phyloP scores from a whole-genome alignment of 495 filamentous ascomycete genomes.

The Parathielavia appendiculata region DNA sequence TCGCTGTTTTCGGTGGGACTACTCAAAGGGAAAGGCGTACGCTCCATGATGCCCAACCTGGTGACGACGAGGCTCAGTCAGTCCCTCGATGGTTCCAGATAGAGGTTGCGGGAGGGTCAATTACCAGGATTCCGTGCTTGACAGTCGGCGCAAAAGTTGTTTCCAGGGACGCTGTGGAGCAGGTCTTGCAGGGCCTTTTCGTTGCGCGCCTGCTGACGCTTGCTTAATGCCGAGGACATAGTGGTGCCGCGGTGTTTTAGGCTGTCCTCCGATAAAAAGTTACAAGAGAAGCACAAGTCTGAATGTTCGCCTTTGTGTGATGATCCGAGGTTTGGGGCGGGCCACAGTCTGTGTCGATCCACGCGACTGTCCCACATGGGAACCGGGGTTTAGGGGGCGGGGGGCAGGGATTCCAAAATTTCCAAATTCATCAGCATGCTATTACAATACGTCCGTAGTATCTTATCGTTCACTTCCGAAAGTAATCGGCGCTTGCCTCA shows the following conservation, averaged over 20 bases:
- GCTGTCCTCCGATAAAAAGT: not conserved
- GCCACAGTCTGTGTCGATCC: not conserved
- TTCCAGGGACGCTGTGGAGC: constrained; percentile 79
- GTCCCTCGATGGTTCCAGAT: constrained; percentile 2
- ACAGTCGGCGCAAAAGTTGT: constrained; percentile 94
- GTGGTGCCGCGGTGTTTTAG: constrained; percentile 18
- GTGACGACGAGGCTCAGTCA: constrained; percentile 23
- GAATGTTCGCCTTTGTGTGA: constrained; percentile 13
- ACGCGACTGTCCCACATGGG: constrained; percentile 17
- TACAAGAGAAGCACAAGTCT: not conserved
- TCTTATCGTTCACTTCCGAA: too few species aligned
- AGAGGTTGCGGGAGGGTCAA: constrained; percentile 29
- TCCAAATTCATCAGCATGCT: too few species aligned
- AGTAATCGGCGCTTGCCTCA: too few species aligned
- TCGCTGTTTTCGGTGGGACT: not conserved
- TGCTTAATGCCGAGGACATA: constrained; percentile 58
- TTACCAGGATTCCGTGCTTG: constrained; percentile 84
- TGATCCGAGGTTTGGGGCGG: constrained; percentile 16
- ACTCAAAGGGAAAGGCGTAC: constrained; percentile 52
- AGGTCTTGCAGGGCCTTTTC: constrained; percentile 88
- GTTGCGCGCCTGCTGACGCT: constrained; percentile 95
- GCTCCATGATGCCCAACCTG: constrained; percentile 98
- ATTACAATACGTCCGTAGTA: too few species aligned
- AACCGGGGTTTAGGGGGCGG: constrained; percentile 5
- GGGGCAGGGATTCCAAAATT: not conserved